These are phyloP conservation scores for Neonothopanus nambi DNA, from an alignment of 1,284 basidiomycete genomes.

Conservation along the genomic window DNA sequence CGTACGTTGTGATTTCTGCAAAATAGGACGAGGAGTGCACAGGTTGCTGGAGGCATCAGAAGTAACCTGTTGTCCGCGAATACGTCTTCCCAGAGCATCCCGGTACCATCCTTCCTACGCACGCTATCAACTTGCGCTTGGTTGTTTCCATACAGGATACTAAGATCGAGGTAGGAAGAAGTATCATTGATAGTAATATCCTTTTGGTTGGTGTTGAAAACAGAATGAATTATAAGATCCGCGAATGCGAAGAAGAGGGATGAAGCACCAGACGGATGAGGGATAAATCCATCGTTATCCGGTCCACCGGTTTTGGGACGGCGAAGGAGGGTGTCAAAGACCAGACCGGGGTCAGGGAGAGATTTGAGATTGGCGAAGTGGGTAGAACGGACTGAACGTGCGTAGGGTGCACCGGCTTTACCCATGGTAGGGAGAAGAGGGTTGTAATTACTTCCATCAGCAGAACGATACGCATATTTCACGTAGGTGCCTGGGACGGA, in stretches of 20 bases:
- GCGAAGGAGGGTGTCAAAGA: conserved; percentile 74
- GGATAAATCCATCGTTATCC: conserved; percentile 6
- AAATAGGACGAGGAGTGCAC: conserved; percentile 70
- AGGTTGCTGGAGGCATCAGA: conserved; percentile 73
- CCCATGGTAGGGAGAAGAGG: conserved; percentile 56
- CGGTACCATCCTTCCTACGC: conserved; percentile 59
- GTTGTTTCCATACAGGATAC: conserved; percentile 71
- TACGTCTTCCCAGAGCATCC: conserved; percentile 64
- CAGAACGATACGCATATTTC: conserved; percentile 52
- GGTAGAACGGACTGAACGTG: conserved; percentile 64
- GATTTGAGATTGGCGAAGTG: conserved; percentile 41
- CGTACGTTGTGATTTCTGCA: conserved; percentile 75
- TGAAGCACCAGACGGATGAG: conserved; percentile 62
- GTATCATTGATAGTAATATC: conserved; percentile 64
- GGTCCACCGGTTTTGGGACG: conserved; percentile 44
- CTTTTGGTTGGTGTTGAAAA: conserved; percentile 63
- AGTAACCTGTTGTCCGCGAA: conserved; percentile 71
- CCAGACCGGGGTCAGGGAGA: conserved; percentile 66
- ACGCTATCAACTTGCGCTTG: conserved; percentile 49
- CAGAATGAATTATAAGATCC: conserved; percentile 71
- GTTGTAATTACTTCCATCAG: conserved; percentile 63
- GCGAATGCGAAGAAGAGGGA: conserved; percentile 79
- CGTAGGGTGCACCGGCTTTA: conserved; percentile 65
- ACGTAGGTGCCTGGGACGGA: conserved; percentile 19
- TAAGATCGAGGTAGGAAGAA: conserved; percentile 78